phyloP scores from a whole-genome alignment of 1,139 yeast species.

The Yamadazyma pseudoaaseri region DNA sequence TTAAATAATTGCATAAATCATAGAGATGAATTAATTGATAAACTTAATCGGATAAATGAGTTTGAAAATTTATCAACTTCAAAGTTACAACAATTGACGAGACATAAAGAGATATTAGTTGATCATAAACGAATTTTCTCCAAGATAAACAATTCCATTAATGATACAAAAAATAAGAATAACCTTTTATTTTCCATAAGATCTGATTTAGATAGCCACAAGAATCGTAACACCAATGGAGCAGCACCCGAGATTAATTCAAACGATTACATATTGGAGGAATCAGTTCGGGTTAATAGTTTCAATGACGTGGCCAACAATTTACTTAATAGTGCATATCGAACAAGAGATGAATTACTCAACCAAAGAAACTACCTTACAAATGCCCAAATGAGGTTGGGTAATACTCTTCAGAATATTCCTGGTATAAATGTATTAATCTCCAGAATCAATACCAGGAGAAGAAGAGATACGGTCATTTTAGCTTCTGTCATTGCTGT shows the following conservation, averaged over 20 bases:
- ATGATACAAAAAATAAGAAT: slow-evolving; percentile 72
- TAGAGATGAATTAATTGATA: slow-evolving; percentile 30
- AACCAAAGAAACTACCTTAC: slow-evolving; percentile 67
- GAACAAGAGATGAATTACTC: slow-evolving; percentile 80
- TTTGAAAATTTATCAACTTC: slow-evolving; percentile 65
- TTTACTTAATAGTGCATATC: slow-evolving; percentile 77
- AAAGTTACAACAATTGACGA: slow-evolving; percentile 74
- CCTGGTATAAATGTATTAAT: slow-evolving; percentile 84
- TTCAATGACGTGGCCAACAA: slow-evolving; percentile 79
- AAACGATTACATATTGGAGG: slow-evolving; percentile 74
- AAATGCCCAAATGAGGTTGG: slow-evolving; percentile 63
- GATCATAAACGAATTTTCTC: slow-evolving; percentile 68
- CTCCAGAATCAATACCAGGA: slow-evolving; percentile 79
- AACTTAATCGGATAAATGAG: slow-evolving; percentile 48
- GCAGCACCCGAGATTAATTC: slow-evolving; percentile 36
- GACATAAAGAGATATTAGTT: slow-evolving; percentile 74
- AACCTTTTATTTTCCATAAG: slow-evolving; percentile 76
- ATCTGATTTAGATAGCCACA: slow-evolving; percentile 67
- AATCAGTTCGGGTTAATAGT: slow-evolving; percentile 68
- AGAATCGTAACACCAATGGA: slow-evolving; percentile 27
- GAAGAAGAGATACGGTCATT: slow-evolving; percentile 85
- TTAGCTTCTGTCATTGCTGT: slow-evolving; percentile 70
- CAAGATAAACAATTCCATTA: slow-evolving; percentile 57
- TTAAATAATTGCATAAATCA: slow-evolving; percentile 41
- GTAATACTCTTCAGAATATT: slow-evolving; percentile 59